Evolutionary conservation across 768 basidiomycete species (phyloP), one percentile per base, ranked within the genome.

Genomic region (Sutorius australiensis): DNA sequence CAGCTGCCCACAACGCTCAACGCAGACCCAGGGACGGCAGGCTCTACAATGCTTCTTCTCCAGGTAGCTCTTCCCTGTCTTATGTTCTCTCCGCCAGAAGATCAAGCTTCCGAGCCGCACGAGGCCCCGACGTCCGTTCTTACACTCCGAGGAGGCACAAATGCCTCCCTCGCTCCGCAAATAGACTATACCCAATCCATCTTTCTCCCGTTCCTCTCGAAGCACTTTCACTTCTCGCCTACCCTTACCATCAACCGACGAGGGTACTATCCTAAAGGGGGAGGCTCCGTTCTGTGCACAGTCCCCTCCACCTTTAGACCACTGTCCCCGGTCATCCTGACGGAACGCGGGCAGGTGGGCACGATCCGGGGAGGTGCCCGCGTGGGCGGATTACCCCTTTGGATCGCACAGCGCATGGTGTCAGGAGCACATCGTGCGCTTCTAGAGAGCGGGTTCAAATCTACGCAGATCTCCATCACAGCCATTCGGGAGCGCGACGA

Each of bases 181-280:
- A 79, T 89, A 28, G 89, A 91, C 68, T 89, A 89, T 64, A 79
- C 78, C 5, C 73, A 80, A 45, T 72, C 81, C 55, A 70, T 89
- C 45, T 75, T 91, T 62, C 64, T 91, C 6, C 89, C 88, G 0
- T 92, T 91, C 65, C 66, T 89, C 30, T 71, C 69, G 21, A 72
- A 67, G 11, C 83, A 86, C 64, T 83, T 89, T 63, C 59, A 76
- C 16, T 48, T 76, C 38, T 51, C 65, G 8, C 67, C 78, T 2
- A 67, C 68, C 5, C 64, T 90, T 24, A 65, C 77, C 24, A 68
- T 89, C 45, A 60, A 69, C 39, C 78, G 73, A 53, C 76, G 88
- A 9, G 89, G 89, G 0, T 90, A 89, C 68, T 87, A 72, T 57
- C 89, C 89, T 0, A 82, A 77, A 59, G 89, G 89, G 19, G 87